These are phyloP conservation scores for Vanrija pseudolonga DNA, from an alignment of 1,284 basidiomycete species.

Conservation along the genomic window DNA sequence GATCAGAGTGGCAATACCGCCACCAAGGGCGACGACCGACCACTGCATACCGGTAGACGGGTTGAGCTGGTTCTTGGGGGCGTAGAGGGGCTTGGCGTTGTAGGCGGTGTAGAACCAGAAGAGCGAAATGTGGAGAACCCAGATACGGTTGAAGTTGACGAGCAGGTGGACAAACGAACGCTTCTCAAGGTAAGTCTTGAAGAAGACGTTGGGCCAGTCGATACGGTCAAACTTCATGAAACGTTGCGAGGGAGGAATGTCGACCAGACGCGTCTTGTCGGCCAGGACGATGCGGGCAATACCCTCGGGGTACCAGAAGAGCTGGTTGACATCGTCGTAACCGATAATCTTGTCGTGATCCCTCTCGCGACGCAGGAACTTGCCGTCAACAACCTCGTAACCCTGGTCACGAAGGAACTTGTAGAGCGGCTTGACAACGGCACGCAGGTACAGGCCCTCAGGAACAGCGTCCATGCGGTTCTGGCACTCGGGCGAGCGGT, in stretches of 20 bases:
- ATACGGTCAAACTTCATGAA: slow-evolving; percentile 94
- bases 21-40: slow-evolving; percentile 85
- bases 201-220: slow-evolving; percentile 90
- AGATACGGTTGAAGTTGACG: slow-evolving; percentile 97
- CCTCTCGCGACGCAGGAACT: slow-evolving; percentile 86
- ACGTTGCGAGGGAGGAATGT: slow-evolving; percentile 78
- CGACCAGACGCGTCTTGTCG: slow-evolving; percentile 89
- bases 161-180: slow-evolving; percentile 89
- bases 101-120: slow-evolving; percentile 94
- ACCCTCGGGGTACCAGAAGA: slow-evolving; percentile 99
- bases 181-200: slow-evolving; percentile 96
- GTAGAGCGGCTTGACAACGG: slow-evolving; percentile 94
- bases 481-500: slow-evolving; percentile 98
- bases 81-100: slow-evolving; percentile 85
- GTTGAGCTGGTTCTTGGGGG: slow-evolving; percentile 15
- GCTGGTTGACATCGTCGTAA: slow-evolving; percentile 98
- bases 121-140: slow-evolving; percentile 87
- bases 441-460: slow-evolving; percentile 87
- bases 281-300: slow-evolving; percentile 84
- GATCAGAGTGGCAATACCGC: slow-evolving; percentile 82
- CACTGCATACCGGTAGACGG: slow-evolving; percentile 65
- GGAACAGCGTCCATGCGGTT: slow-evolving; percentile 88
- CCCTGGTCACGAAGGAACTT: slow-evolving; percentile 96
- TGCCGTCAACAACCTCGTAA: slow-evolving; percentile 93
- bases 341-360: slow-evolving; percentile 96